phyloP scores from a whole-genome alignment of 2,329 filamentous ascomycete genomes.

The Thielaviopsis punctulata region DNA sequence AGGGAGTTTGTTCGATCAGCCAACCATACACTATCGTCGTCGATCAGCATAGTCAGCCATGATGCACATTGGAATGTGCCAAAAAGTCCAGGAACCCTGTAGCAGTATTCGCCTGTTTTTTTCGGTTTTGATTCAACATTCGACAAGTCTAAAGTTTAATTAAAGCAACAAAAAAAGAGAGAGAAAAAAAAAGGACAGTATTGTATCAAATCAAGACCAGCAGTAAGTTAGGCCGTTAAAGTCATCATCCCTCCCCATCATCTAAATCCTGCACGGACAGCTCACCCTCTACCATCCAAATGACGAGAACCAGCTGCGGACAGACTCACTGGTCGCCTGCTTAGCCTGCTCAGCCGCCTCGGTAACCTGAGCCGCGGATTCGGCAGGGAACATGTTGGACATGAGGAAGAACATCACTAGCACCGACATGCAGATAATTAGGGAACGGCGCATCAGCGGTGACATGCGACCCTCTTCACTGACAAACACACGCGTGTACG shows the following conservation, averaged over 20 bases:
- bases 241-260: background rate
- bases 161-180: background rate
- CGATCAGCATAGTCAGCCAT: background rate
- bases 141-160: background rate
- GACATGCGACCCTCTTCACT: constrained; percentile 15
- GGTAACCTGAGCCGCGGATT: background rate
- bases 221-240: too few species aligned
- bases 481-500: constrained; percentile 12
- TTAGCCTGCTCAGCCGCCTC: constrained; percentile 4
- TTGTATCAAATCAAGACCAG: background rate
- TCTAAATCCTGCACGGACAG: background rate
- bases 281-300: constrained; percentile 8
- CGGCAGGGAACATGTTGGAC: constrained; percentile 11
- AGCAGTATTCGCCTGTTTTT: background rate
- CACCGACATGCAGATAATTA: constrained; percentile 14
- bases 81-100: background rate
- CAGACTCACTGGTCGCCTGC: constrained; percentile 7
- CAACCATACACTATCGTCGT: background rate
- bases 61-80: background rate
- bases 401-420: constrained; percentile 14
- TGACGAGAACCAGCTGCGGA: constrained; percentile 10
- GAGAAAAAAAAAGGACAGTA: background rate
- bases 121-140: background rate
- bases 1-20: background rate
- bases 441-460: constrained; percentile 14